These are phyloP conservation scores for Saccharomyces hybrid DNA, from an alignment of 1,139 yeast species.

Conservation along the genomic window DNA sequence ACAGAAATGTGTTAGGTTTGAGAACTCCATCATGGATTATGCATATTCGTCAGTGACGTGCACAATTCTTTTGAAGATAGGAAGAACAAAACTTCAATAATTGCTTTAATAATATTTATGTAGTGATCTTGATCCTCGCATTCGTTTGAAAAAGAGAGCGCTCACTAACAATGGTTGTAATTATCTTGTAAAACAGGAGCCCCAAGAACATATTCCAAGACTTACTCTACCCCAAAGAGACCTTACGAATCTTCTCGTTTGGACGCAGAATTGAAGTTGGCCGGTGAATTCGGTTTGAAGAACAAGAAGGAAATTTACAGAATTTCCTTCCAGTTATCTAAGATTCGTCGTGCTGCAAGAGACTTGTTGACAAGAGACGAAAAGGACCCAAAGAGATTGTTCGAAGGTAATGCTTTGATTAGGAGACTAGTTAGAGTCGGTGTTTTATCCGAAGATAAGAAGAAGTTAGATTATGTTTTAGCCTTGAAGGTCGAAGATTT, in stretches of 20 bases:
- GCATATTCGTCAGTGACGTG: neutral
- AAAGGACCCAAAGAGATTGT: conserved; percentile 99
- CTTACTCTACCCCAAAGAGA: conserved; percentile 98
- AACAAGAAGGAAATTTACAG: conserved; percentile 90
- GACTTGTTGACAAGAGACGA: conserved; percentile 99
- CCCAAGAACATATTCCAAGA: conserved; percentile 99
- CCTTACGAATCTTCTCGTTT: conserved; percentile 98
- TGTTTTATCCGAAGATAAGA: conserved; percentile 98
- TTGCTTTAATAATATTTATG: neutral
- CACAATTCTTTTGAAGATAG: neutral
- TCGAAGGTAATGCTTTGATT: conserved; percentile 98
- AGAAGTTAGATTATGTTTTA: conserved; percentile 98
- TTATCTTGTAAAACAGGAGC: conserved; percentile 48
- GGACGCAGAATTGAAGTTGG: conserved; percentile 97
- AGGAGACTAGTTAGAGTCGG: conserved; percentile 52
- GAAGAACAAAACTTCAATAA: neutral
- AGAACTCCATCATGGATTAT: neutral
- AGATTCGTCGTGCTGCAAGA: conserved; percentile 99
- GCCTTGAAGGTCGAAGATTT: conserved; percentile 98
- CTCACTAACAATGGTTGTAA: conserved; percentile 8
- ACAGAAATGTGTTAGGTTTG: neutral
- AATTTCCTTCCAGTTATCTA: conserved; percentile 84
- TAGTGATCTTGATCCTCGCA: conserved; percentile 10
- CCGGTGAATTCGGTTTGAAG: conserved; percentile 99
- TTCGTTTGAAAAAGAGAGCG: neutral